phyloP scores from a whole-genome alignment of 2,329 filamentous ascomycete genomes.

The Albifimbria verrucaria region DNA sequence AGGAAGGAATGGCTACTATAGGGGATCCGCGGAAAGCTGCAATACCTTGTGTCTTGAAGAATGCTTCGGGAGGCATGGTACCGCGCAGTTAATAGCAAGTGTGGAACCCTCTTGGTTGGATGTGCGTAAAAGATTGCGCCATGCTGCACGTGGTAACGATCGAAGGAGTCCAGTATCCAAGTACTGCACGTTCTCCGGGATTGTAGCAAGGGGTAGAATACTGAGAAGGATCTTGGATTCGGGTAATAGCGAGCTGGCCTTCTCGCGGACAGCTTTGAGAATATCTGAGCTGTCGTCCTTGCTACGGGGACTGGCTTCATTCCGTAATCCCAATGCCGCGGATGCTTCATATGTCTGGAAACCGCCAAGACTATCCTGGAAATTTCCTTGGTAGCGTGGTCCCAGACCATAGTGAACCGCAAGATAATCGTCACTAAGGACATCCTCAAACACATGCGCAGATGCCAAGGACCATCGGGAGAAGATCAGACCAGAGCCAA shows the following conservation, averaged over 20 bases:
- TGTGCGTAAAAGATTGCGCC: conserved; percentile 51
- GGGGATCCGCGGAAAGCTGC: conserved; percentile 81
- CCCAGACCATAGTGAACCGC: conserved; percentile 89
- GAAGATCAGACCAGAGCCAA: conserved; percentile 68
- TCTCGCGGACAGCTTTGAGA: conserved; percentile 78
- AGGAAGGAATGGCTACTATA: conserved; percentile 74
- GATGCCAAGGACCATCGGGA: conserved; percentile 89
- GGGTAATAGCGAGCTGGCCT: conserved; percentile 76
- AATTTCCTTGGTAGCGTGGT: conserved; percentile 89
- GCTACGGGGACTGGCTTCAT: conserved; percentile 84
- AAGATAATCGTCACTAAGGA: conserved; percentile 85
- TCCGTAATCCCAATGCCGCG: conserved; percentile 82
- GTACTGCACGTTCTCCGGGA: conserved; percentile 77
- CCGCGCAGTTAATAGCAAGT: conserved; percentile 82
- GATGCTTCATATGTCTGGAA: conserved; percentile 97
- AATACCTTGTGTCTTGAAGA: conserved; percentile 77
- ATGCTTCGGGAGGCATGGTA: conserved; percentile 85
- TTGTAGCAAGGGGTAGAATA: conserved; percentile 74
- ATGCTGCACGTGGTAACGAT: conserved; percentile 69
- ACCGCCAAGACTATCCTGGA: conserved; percentile 91
- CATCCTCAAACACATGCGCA: conserved; percentile 83
- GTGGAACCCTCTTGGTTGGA: conserved; percentile 57
- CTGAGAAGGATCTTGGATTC: conserved; percentile 81
- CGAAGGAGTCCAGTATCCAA: conserved; percentile 74
- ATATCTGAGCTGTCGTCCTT: conserved; percentile 93